Conservation (phyloP, 2,329 filamentous ascomycete species). For the Seiridium unicorne region DNA sequence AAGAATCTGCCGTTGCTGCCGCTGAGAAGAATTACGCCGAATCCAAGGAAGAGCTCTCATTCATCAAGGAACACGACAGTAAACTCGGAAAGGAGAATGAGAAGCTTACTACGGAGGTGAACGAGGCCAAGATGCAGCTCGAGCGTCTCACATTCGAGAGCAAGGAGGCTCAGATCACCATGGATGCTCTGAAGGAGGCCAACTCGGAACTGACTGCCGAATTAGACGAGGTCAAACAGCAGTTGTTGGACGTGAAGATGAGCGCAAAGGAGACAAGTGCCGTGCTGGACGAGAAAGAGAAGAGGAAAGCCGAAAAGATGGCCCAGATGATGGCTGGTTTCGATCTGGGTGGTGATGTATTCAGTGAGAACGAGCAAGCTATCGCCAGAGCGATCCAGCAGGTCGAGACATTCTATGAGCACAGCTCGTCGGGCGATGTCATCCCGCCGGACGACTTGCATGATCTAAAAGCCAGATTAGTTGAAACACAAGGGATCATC, state of each 20-base stretch:
- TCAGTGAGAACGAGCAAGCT: slow-evolving; percentile 87
- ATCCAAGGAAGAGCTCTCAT: slow-evolving; percentile 80
- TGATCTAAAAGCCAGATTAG: slow-evolving; percentile 72
- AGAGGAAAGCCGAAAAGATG: slow-evolving; percentile 99
- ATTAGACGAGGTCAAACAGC: slow-evolving; percentile 93
- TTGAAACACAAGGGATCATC: slow-evolving; percentile 90
- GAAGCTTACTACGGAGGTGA: slow-evolving; percentile 77
- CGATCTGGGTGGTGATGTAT: slow-evolving; percentile 87
- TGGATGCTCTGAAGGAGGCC: slow-evolving; percentile 95
- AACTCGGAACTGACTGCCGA: slow-evolving; percentile 90
- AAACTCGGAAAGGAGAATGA: slow-evolving; percentile 90
- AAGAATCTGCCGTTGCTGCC: slow-evolving; percentile 76
- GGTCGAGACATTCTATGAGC: slow-evolving; percentile 74
- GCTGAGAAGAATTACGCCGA: slow-evolving; percentile 80
- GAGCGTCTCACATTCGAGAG: slow-evolving; percentile 94
- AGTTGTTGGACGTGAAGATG: slow-evolving; percentile 94
- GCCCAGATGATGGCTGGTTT: slow-evolving; percentile 99
- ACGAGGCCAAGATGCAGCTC: slow-evolving; percentile 94
- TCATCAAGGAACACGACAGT: slow-evolving; percentile 81
- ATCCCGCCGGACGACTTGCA: slow-evolving; percentile 80
- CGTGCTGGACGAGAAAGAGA: slow-evolving; percentile 93
- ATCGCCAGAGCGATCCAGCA: slow-evolving; percentile 83
- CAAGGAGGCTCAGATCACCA: slow-evolving; percentile 95
- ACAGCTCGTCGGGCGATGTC: slow-evolving; percentile 73
- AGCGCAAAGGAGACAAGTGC: slow-evolving; percentile 90